Base-by-base conservation (phyloP, 1,139 yeast genomes). In the Candida sanyaensis region DNA sequence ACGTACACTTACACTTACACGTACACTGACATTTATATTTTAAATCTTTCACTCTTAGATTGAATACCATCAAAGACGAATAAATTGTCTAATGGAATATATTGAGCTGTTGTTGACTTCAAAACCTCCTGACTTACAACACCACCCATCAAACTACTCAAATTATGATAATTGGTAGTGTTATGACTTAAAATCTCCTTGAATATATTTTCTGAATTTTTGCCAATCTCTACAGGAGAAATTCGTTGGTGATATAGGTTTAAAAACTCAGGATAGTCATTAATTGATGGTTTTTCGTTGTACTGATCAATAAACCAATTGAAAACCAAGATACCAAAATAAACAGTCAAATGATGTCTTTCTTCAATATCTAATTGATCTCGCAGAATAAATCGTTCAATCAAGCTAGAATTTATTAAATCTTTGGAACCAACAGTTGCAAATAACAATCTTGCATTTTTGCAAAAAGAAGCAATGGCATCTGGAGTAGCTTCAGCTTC, bases 101-200 rank as follows among this genome's bases (percentile, higher is more conserved):
- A 89, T 62, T 90, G 96, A 42, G 80, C 78, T 2, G 96, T 86
- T 11, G 86, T 63, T 2, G 86, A 58, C 66, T 68, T 87, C 48
- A 85, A 72, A 8, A 78, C 80, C 59, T 90, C 97, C 60, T 90
- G 96, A 13, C 90, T 83, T 0, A 82, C 88, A 9, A 88, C 68
- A 0, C 96, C 96, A 4, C 96, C 96, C 56, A 88, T 68, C n/a
- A 86, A 64, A 53, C 71, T 65, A 39, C 62, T 55, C 7, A 62
- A 52, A 47, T 72, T 73, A 48, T 71, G 75, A 53, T 73, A 73
- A 40, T 60, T 59, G 17, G 59, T 59, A 6, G 68, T 55, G 44
- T 59, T 61, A 51, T 73, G 78, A 44, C 52, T 45, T 32, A 71
- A 52, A 5, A 70, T 52, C 52, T 73, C 76, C 41, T 60, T 55